Percentiles rank a stretch among this genome's conserved stretches.
These are phyloP conservation scores for Nigrograna mackinnonii DNA, from an alignment of 2,329 filamentous ascomycete species.

Conservation along the genomic window DNA sequence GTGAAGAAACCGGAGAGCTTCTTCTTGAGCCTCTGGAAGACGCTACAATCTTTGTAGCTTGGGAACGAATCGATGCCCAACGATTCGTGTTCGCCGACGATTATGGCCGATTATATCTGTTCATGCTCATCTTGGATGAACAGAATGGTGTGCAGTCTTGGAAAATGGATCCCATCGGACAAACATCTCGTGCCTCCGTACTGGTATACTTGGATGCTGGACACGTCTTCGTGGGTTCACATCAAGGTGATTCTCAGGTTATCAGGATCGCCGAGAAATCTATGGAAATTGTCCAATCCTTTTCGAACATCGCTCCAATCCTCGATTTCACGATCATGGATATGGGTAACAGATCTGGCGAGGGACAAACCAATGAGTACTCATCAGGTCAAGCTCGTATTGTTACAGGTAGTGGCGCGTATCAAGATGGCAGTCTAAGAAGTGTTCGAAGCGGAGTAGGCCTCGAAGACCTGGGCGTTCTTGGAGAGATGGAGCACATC, in stretches of 20 bases:
- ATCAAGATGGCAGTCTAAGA: constrained; percentile 82
- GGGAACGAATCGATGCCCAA: constrained; percentile 81
- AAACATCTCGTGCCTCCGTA: constrained; percentile 74
- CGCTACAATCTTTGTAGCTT: constrained; percentile 86
- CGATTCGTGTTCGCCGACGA: constrained; percentile 91
- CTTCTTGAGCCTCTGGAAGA: constrained; percentile 69
- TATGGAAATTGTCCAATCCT: constrained; percentile 71
- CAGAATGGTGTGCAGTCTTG: constrained; percentile 72
- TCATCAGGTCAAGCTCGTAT: constrained; percentile 93
- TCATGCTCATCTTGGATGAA: constrained; percentile 72
- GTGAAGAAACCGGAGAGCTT: constrained; percentile 71
- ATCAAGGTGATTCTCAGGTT: constrained; percentile 90
- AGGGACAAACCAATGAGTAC: constrained; percentile 83
- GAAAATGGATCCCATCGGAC: constrained; percentile 68
- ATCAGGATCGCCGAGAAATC: constrained; percentile 65
- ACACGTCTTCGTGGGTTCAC: constrained; percentile 84
- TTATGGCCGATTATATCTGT: constrained; percentile 82
- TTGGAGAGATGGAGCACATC: constrained; percentile 77
- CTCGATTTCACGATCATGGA: constrained; percentile 97
- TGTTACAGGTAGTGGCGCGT: constrained; percentile 89
- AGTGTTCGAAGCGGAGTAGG: constrained; percentile 94
- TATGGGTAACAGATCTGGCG: constrained; percentile 81
- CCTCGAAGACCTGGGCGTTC: constrained; percentile 80
- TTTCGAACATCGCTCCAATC: constrained; percentile 86
- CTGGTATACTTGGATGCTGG: constrained; percentile 77